A percentile compares a stretch with the other conserved stretches of the same genome.
phyloP scores from a whole-genome alignment of 306 rosid genomes.

The Cucurbita ficifolia region DNA sequence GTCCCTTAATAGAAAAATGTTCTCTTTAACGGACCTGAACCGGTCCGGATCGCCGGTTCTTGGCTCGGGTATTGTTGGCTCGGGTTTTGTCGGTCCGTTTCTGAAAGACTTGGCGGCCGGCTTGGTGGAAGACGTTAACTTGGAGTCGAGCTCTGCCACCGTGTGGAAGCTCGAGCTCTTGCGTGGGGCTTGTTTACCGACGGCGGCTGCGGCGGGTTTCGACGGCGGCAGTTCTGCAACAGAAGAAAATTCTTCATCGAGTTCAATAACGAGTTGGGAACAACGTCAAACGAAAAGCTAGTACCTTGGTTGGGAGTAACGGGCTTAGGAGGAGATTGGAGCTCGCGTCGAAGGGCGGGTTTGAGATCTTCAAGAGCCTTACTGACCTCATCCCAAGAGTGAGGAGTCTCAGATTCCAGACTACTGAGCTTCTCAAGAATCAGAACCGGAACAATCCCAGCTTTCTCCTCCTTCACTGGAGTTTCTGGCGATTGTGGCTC shows the following conservation, averaged over 20 bases:
- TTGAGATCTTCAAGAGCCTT: slow-evolving; percentile 53
- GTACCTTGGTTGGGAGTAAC: neutral
- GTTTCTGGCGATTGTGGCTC: slow-evolving; percentile 3
- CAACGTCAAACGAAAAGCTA: too few relatives aligned
- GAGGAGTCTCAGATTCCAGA: slow-evolving; percentile 52
- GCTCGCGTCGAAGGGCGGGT: slow-evolving; percentile 12
- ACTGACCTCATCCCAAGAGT: slow-evolving; percentile 72
- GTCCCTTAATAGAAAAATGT: slow-evolving; percentile 56
- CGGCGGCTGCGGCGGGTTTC: neutral
- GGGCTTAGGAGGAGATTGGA: neutral
- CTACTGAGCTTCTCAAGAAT: slow-evolving; percentile 50
- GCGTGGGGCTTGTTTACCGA: slow-evolving; percentile 10
- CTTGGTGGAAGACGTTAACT: slow-evolving; percentile 16
- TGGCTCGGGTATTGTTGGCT: neutral
- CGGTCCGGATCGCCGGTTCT: neutral
- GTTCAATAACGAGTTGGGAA: too few relatives aligned
- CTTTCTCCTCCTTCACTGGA: slow-evolving; percentile 13
- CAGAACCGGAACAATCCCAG: slow-evolving; percentile 28
- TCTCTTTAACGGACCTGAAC: slow-evolving; percentile 31
- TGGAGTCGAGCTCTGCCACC: slow-evolving; percentile 54
- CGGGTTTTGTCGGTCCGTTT: neutral
- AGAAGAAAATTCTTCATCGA: neutral
- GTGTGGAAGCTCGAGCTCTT: slow-evolving; percentile 62
- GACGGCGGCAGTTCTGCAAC: neutral
- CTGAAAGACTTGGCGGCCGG: neutral